Percentiles rank a stretch among this genome's conserved stretches.
These are phyloP conservation scores for Ustilago nuda DNA, from an alignment of 1,284 basidiomycete genomes.

Conservation along the genomic window DNA sequence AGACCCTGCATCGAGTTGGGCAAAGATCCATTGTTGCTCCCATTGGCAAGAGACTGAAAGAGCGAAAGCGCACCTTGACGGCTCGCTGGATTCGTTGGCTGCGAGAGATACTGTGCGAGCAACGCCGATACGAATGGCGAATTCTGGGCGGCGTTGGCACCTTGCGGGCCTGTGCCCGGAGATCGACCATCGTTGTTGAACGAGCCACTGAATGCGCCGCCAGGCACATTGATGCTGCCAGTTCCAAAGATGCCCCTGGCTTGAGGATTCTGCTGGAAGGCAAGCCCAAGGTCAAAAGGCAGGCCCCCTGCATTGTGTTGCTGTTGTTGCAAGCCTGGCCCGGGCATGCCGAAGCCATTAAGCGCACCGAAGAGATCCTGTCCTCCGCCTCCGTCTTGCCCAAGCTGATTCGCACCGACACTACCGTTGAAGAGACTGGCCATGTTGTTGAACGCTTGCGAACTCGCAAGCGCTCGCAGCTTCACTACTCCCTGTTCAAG, in stretches of 20 bases:
- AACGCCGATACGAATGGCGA: slow-evolving; percentile 39
- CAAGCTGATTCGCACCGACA: slow-evolving; percentile 10
- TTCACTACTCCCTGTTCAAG: slow-evolving; percentile 36
- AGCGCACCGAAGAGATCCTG: slow-evolving; percentile 35
- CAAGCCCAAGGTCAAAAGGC: slow-evolving; percentile 34
- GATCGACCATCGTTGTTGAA: slow-evolving; percentile 18
- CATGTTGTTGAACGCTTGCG: slow-evolving; percentile 24
- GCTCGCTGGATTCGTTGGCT: slow-evolving; percentile 22
- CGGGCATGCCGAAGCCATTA: slow-evolving; percentile 21
- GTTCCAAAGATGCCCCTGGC: slow-evolving; percentile 21
- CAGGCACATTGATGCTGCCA: slow-evolving; percentile 7
- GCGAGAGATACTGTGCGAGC: slow-evolving; percentile 50
- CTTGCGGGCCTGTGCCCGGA: slow-evolving; percentile 16
- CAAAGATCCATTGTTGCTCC: slow-evolving; percentile 13
- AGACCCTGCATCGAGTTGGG: slow-evolving; percentile 26
- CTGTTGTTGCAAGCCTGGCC: slow-evolving; percentile 21
- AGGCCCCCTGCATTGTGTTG: slow-evolving; percentile 12
- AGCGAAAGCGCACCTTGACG: slow-evolving; percentile 39
- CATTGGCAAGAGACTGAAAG: slow-evolving; percentile 39
- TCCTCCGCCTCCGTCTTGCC: slow-evolving; percentile 6
- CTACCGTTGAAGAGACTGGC: slow-evolving; percentile 13
- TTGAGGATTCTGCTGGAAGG: slow-evolving; percentile 23
- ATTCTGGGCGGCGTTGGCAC: slow-evolving; percentile 13
- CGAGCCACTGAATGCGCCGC: slow-evolving; percentile 14
- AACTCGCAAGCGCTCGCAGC: slow-evolving; percentile 29